Base-by-base conservation (phyloP, 164 flowering plant genomes). In the Dillenia turbinata region DNA sequence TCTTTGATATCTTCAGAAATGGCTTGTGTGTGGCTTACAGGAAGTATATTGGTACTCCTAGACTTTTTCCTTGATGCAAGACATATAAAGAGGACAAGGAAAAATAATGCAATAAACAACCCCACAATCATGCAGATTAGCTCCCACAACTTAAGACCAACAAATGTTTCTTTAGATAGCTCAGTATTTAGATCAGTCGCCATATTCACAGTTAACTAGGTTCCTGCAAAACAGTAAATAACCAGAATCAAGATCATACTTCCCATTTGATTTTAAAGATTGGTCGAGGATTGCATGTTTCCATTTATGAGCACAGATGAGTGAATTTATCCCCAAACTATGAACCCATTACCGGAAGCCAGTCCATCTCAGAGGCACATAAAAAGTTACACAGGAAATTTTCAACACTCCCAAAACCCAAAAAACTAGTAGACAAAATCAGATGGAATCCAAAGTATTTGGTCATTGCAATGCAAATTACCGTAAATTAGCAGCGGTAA, bases 1-100 rank as follows among this genome's bases (percentile, higher is more conserved):
- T 88, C 97, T 75, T 79, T 85, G 69, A 91, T 84, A 65, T 89
- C 97, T 61, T 80, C 80, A 0, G 93, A 85, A 45, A 79, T 70
- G 24, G 52, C 63, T 10, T 86, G 87, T 17, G 75, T 77, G 66
- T 76, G 89, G 61, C 59, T 75, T 45, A 76, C 54, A 2, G 88
- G 84, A 24, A 83, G 74, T 26, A 52, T 75, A 56, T 67, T 71
- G 16, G 44, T 63, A 7, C 66, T 67, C 64, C 70, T 81, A 12
- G 92, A 78, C 72, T 83, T 87, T 71, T 80, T 87, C 58, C 87
- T 67, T 11, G 81, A 75, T 22, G 77, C 77, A 44, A 86, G 79
- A 73, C 85, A 91, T 8, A 85, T 9, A 44, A 79, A 81, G 24
- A 83, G 67, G 60, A 80, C 59, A 59, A 68, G 59, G 17, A 90